Evolutionary conservation across 805 yeast species (phyloP).

Genomic region (Pichia eremophila): DNA sequence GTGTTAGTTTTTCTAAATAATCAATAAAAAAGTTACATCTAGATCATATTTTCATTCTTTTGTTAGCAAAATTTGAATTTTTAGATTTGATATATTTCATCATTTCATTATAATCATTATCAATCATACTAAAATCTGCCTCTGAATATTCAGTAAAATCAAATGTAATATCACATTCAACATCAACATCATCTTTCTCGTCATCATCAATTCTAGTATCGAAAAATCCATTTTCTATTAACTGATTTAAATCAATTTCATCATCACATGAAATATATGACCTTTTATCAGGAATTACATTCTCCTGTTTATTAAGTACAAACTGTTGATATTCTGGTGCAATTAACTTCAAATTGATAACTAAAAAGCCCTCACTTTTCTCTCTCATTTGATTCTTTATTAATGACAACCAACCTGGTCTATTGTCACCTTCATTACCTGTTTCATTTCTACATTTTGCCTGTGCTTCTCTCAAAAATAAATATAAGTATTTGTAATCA

Average conservation of each 20-base stretch:
- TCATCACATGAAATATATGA: conserved; percentile 1
- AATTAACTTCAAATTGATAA: conserved; percentile 2
- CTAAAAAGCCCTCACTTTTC: conserved; percentile 6
- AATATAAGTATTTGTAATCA: not conserved
- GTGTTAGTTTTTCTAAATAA: no score
- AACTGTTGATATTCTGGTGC: conserved; percentile 2
- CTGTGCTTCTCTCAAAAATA: conserved; percentile 2
- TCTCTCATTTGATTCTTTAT: not conserved
- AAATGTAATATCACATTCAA: not conserved
- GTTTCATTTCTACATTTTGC: not conserved
- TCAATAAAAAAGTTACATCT: no score
- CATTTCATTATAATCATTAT: not conserved
- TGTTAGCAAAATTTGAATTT: not conserved
- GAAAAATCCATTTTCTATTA: conserved; percentile 3
- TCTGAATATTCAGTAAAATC: not conserved
- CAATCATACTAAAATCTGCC: not conserved
- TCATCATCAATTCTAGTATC: not conserved
- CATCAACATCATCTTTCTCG: conserved; percentile 1
- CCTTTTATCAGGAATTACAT: not conserved
- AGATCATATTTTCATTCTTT: not conserved
- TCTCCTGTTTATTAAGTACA: not conserved
- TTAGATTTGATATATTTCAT: not conserved
- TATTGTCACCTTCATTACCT: not conserved
- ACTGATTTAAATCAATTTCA: not conserved
- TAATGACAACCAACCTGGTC: not conserved